Base-by-base conservation (phyloP, 192 early-diverging fungal genomes). In the Funneliformis geosporum region DNA sequence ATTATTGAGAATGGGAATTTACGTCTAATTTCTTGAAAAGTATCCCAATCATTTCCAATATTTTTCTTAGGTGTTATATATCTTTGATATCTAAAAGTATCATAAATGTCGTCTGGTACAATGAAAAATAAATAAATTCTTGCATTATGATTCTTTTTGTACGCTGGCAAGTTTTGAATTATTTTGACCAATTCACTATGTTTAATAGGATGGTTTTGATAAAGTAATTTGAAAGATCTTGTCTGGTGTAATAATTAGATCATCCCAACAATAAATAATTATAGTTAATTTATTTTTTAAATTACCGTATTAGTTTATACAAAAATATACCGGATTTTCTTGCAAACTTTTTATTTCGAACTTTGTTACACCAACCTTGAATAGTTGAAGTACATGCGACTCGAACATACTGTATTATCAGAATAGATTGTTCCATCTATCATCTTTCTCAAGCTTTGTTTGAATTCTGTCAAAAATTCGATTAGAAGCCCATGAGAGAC, bases 111-210 rank as follows among this genome's bases (percentile, higher is more conserved):
- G 28, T 69, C 67, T 25, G 67, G n/a, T n/a, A n/a, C n/a, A n/a
- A n/a, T n/a, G 25, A 69, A 69, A 69, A 16, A 69, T 10, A 69
- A 10, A 42, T 38, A 18, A 42, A 70, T 70, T 70, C 18, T 70
- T 70, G 39, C 68, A 38, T 70, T 42, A n/a, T 7, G 69, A 9
- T 71, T 43, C 69, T 21, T 9, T 43, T 33, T 43, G 42, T 71
- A 71, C 14, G 40, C 4, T 43, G 42, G 18, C 9, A 71, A 39
- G 42, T 43, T 70, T 40, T 70, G 39, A 70, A 70, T 33, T 70
- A 70, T 70, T 0, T 70, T 70, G 1, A 70, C 40, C 21, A 70
- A 8, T 40, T 70, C 68, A 71, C 21, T 25, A 1, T 70, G 68
- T 11, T 70, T 70, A 64, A 64, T 64, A n/a, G 61, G 61, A 16